Conservation (phyloP, 495 filamentous ascomycete genomes). For the Aspergillus panamensis region DNA sequence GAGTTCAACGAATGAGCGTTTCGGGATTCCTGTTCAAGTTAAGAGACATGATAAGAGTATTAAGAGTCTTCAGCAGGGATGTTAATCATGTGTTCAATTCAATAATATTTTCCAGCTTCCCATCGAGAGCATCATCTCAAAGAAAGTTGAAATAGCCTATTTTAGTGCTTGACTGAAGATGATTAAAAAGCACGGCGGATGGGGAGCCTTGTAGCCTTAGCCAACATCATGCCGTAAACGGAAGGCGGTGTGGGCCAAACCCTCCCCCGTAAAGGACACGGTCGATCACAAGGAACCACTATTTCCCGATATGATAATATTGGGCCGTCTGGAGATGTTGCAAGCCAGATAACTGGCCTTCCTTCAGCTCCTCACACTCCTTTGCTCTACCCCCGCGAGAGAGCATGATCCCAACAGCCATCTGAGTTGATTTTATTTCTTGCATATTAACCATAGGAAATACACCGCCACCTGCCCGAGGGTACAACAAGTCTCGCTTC, state of each 20-base stretch:
- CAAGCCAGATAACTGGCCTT: conserved; percentile 7
- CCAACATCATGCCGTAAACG: conserved; percentile 1
- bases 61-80: no score
- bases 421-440: conserved; percentile 16
- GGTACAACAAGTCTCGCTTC: neutral
- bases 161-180: neutral
- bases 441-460: conserved; percentile 2
- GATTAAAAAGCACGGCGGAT: neutral
- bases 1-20: neutral
- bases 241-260: conserved; percentile 26
- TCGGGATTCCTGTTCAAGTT: neutral
- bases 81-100: no score
- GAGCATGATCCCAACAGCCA: conserved; percentile 22
- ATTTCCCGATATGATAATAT: conserved; percentile 23
- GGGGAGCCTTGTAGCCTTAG: conserved; percentile 8
- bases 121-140: no score
- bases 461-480: neutral
- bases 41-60: neutral
- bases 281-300: conserved; percentile 26
- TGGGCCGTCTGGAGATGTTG: conserved; percentile 16
- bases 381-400: conserved; percentile 25
- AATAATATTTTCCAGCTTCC: no score
- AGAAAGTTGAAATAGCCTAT: neutral
- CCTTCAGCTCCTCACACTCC: conserved; percentile 26
- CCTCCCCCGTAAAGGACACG: conserved; percentile 31